Conservation (phyloP, 352 stramenopile genomes). For the Pythium biforme region DNA sequence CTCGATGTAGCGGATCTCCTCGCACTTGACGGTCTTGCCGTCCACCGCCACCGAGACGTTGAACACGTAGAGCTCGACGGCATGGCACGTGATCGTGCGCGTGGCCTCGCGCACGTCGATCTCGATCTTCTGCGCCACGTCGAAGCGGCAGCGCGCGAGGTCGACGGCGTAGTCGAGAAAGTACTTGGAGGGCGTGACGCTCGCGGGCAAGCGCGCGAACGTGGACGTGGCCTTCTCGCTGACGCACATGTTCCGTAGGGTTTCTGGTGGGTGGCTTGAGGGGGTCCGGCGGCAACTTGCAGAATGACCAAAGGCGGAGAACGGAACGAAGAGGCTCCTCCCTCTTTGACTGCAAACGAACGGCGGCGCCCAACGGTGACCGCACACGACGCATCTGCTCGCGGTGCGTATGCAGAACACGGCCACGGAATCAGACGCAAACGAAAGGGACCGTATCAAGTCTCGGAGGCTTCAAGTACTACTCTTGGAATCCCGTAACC, state of each 20-base stretch:
- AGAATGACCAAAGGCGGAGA: neutral
- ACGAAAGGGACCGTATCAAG: conserved; percentile 20
- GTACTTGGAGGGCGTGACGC: conserved; percentile 65
- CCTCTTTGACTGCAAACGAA: conserved; percentile 10
- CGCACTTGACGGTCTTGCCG: conserved; percentile 39
- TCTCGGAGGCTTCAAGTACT: conserved; percentile 22
- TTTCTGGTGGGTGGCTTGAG: neutral
- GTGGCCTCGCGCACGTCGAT: conserved; percentile 63
- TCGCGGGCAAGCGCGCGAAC: conserved; percentile 67
- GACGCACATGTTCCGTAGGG: conserved; percentile 28
- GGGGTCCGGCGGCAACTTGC: neutral
- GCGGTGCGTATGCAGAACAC: conserved; percentile 13
- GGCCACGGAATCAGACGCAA: conserved; percentile 19
- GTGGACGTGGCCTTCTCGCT: conserved; percentile 22
- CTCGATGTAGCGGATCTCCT: conserved; percentile 55
- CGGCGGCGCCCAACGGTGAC: neutral
- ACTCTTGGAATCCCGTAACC: conserved; percentile 4
- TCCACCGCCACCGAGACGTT: conserved; percentile 55
- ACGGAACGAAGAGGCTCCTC: too few species aligned
- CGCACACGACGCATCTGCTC: conserved; percentile 10
- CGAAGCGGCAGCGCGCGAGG: conserved; percentile 68
- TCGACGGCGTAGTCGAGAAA: conserved; percentile 80
- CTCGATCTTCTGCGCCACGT: conserved; percentile 61
- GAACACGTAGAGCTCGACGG: conserved; percentile 91
- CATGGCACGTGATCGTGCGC: conserved; percentile 89